Evolutionary conservation across 208 protist species (phyloP), one percentile per base, ranked within the genome.

Genomic region (Trypanosoma theileri): DNA sequence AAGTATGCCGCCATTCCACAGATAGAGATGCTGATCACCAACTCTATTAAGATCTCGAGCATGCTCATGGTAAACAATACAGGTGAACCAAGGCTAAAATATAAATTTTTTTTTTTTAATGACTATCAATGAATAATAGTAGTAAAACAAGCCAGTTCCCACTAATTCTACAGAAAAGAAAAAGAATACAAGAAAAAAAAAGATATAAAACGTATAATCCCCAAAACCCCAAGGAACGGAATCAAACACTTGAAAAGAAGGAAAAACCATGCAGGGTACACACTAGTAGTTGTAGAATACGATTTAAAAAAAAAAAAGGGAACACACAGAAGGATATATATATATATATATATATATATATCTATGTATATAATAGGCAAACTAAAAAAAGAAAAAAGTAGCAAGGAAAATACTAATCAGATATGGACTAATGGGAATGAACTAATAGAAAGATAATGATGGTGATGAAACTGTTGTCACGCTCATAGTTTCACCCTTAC

Each of bases 11-110:
- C 53, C 16, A 68, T 70, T 22, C 19, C 64, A 50, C 82, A 92
- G 0, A 94, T 54, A 6, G 51, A 55, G n/a, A 91, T 26, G 53
- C 86, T 91, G 28, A 89, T 28, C n/a, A 83, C 28, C 12, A 94
- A 63, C 71, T 94, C 89, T n/a, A 91, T 4, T 12, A 92, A 50
- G 17, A 90, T 59, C 22, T 69, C 69, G 14, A 89, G 12, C 84
- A 91, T 89, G 26, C 6, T 12, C 55, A n/a, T 10, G 28, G 28
- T 35, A 35, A 35, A 35, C 4, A 6, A 35, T 35, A 6, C 6
- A 35, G 28, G 28, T 6, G 1, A 35, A 1, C 1, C 28, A 6
- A 35, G 28, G 40, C 21, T 11, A 57, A 70, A 6, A 42, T 3
- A 61, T 4, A 70, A 44, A 51, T 9, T 19, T 10, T 12, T 11